These are phyloP conservation scores for Amoeboaphelidium occidentale DNA, from an alignment of 371 early-diverging fungal genomes.

Conservation along the genomic window DNA sequence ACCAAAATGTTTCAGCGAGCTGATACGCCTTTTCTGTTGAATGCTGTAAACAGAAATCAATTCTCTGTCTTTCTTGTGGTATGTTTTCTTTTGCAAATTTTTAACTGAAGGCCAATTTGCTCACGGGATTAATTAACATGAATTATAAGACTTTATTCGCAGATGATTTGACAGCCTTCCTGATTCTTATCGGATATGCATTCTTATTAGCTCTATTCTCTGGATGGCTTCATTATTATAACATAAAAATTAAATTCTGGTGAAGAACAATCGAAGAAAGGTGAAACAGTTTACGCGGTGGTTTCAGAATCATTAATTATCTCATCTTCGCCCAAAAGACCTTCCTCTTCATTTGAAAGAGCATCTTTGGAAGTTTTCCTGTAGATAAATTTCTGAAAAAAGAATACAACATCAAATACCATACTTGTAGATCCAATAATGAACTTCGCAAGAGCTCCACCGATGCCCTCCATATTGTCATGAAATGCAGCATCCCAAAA, in stretches of 20 bases:
- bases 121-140: conserved; percentile 58
- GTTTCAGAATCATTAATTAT: too few species aligned
- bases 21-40: conserved; percentile 25
- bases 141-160: conserved; percentile 30
- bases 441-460: conserved; percentile 14
- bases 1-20: conserved; percentile 9
- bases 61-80: conserved; percentile 55
- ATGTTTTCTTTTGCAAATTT: conserved; percentile 4
- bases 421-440: background rate
- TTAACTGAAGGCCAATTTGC: conserved; percentile 36
- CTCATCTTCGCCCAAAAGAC: too few species aligned
- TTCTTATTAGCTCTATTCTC: too few species aligned
- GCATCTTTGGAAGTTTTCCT: too few species aligned
- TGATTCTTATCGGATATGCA: conserved; percentile 29
- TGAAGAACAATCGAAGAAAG: too few species aligned
- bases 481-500: conserved; percentile 40
- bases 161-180: conserved; percentile 13
- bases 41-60: conserved; percentile 50
- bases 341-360: too few species aligned
- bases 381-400: background rate
- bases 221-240: too few species aligned
- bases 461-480: conserved; percentile 38
- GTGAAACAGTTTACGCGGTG: too few species aligned
- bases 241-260: too few species aligned
- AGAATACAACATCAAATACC: background rate